Percentiles rank a stretch among this genome's conserved stretches.
Evolutionary conservation across 2,329 filamentous ascomycete genomes (phyloP).

Genomic region (Aspergillus latus): DNA sequence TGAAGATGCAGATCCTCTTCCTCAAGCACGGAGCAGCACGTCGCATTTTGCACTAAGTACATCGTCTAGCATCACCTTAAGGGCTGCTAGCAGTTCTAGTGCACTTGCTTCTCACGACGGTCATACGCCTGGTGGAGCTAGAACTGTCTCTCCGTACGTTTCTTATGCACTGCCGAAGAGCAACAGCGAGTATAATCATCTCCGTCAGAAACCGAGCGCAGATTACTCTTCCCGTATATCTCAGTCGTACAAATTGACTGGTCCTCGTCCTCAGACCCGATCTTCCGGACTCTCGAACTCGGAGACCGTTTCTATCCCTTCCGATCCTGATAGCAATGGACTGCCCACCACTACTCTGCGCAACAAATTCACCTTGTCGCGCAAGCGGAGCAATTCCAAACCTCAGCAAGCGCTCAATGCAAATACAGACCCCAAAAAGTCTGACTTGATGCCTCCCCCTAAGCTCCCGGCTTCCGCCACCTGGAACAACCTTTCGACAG

Average conservation of each 20-base stretch:
- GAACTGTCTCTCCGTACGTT: slow-evolving; percentile 61
- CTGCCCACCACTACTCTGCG: slow-evolving; percentile 74
- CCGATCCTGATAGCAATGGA: slow-evolving; percentile 71
- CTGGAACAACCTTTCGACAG: slow-evolving; percentile 60
- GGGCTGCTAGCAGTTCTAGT: slow-evolving; percentile 45
- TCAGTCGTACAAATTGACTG: slow-evolving; percentile 46
- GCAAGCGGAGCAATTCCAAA: slow-evolving; percentile 81
- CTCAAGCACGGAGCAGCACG: slow-evolving; percentile 70
- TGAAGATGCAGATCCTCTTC: slow-evolving; percentile 58
- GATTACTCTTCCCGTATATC: slow-evolving; percentile 35
- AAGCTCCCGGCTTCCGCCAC: slow-evolving; percentile 81
- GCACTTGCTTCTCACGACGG: slow-evolving; percentile 43
- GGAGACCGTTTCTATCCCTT: slow-evolving; percentile 59
- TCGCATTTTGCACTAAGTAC: slow-evolving; percentile 70
- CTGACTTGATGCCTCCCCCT: slow-evolving; percentile 88
- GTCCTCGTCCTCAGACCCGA: slow-evolving; percentile 54
- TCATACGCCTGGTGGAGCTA: slow-evolving; percentile 45
- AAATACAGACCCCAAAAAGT: slow-evolving; percentile 57
- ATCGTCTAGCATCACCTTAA: slow-evolving; percentile 41
- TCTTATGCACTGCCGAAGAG: slow-evolving; percentile 60
- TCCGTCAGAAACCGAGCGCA: slow-evolving; percentile 48
- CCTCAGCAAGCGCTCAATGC: slow-evolving; percentile 50
- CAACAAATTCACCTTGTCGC: slow-evolving; percentile 81
- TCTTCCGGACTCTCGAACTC: slow-evolving; percentile 42
- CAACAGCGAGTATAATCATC: slow-evolving; percentile 53